Conservation (phyloP, 495 filamentous ascomycete genomes). For the Pyrenula aspistea region DNA sequence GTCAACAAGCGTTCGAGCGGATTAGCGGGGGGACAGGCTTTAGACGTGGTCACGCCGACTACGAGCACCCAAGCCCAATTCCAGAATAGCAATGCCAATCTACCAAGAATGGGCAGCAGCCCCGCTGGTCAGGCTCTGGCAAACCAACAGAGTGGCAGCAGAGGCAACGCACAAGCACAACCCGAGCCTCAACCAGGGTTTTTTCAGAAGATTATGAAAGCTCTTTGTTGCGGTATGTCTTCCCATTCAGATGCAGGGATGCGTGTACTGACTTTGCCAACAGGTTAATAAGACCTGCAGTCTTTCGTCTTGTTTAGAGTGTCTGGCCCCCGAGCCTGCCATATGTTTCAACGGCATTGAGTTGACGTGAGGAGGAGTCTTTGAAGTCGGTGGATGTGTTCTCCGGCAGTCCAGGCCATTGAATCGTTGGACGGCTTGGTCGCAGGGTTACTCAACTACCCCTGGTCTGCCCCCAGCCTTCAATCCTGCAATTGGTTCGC, state of each 20-base stretch:
- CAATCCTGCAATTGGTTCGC: too few species aligned
- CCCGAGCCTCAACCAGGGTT: conserved; percentile 38
- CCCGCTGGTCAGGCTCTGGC: conserved; percentile 42
- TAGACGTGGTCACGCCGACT: conserved; percentile 66
- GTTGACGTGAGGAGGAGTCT: too few species aligned
- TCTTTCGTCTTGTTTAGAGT: too few species aligned
- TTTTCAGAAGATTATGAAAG: conserved; percentile 64
- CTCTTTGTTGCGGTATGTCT: conserved; percentile 65
- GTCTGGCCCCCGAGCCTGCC: too few species aligned
- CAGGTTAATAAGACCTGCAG: conserved; percentile 1
- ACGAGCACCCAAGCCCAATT: conserved; percentile 83
- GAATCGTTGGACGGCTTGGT: too few species aligned
- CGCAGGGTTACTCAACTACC: too few species aligned
- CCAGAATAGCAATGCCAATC: conserved; percentile 77
- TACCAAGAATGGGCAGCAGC: conserved; percentile 52
- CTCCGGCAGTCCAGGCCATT: too few species aligned
- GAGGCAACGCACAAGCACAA: conserved; percentile 22
- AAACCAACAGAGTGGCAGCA: conserved; percentile 28
- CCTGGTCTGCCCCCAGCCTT: too few species aligned
- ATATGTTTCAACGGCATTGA: too few species aligned
- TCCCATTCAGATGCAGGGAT: background rate
- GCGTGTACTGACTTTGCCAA: background rate
- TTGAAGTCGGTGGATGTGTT: too few species aligned
- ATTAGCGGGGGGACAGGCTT: conserved; percentile 44
- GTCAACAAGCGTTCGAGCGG: conserved; percentile 61